Conservation (phyloP, 768 basidiomycete genomes). For the Hysterangium stoloniferum region DNA sequence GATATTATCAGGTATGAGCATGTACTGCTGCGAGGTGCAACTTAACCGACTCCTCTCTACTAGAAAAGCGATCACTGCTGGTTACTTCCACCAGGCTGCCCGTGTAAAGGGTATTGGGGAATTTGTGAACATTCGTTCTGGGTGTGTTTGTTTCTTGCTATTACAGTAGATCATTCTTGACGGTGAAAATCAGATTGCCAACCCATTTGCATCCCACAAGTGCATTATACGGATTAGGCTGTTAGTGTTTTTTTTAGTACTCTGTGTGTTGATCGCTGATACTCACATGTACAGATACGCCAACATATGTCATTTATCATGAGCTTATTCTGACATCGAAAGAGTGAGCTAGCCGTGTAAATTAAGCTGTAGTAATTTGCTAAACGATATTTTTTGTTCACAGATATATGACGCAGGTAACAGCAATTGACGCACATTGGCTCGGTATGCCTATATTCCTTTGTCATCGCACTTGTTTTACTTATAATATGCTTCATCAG, state of each 20-base stretch:
- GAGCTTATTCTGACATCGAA: conserved; percentile 93
- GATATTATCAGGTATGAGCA: conserved; percentile 76
- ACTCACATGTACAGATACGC: conserved; percentile 56
- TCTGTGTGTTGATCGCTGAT: conserved; percentile 4
- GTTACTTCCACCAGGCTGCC: conserved; percentile 98
- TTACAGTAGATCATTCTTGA: background rate
- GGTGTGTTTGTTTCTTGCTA: conserved; percentile 21
- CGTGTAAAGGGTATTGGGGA: conserved; percentile 98
- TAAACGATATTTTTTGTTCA: conserved; percentile 22
- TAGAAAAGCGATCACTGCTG: conserved; percentile 96
- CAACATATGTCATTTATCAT: conserved; percentile 95
- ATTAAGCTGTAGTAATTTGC: background rate
- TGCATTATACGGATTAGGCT: conserved; percentile 92
- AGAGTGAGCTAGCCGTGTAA: conserved; percentile 28
- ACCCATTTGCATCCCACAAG: conserved; percentile 96
- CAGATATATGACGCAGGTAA: conserved; percentile 97
- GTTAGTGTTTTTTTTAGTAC: conserved; percentile 40
- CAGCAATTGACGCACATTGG: conserved; percentile 96
- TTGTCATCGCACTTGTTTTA: background rate
- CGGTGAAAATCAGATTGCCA: conserved; percentile 44
- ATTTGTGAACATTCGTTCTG: conserved; percentile 95
- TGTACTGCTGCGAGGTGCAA: conserved; percentile 13
- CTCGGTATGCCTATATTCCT: conserved; percentile 50
- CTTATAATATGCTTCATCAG: conserved; percentile 32
- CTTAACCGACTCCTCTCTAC: background rate